Conservation (phyloP, 2,329 filamentous ascomycete genomes). For the Colletotrichum sp. region DNA sequence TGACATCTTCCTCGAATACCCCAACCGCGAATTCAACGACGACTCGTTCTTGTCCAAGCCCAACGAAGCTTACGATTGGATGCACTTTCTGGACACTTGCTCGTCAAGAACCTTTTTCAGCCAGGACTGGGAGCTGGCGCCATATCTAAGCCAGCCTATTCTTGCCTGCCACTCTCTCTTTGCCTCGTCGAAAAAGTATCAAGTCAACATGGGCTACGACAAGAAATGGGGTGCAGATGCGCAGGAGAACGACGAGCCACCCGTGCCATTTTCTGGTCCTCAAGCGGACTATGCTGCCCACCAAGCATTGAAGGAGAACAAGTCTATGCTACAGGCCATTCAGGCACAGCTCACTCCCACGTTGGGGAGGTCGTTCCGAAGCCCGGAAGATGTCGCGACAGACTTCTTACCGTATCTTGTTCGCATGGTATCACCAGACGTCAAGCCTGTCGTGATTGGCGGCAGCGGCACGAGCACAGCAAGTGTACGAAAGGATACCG, state of each 20-base stretch:
- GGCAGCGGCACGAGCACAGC: conserved; percentile 73
- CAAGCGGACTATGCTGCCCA: conserved; percentile 81
- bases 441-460: conserved; percentile 89
- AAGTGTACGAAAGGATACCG: conserved; percentile 85
- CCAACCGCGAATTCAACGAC: conserved; percentile 88
- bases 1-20: conserved; percentile 87
- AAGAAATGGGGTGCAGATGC: conserved; percentile 49
- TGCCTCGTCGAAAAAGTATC: conserved; percentile 68
- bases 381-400: conserved; percentile 75
- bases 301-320: conserved; percentile 82
- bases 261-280: conserved; percentile 80
- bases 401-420: conserved; percentile 87
- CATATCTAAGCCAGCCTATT: conserved; percentile 86
- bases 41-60: conserved; percentile 92
- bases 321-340: conserved; percentile 73
- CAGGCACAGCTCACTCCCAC: conserved; percentile 75
- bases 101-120: conserved; percentile 79
- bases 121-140: conserved; percentile 91
- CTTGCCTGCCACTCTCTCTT: conserved; percentile 94
- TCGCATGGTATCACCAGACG: conserved; percentile 83
- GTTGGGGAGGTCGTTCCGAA: conserved; percentile 79
- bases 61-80: conserved; percentile 87
- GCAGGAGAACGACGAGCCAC: conserved; percentile 56
- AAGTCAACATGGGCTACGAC: conserved; percentile 45
- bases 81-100: conserved; percentile 88